phyloP scores from a whole-genome alignment of 2,329 filamentous ascomycete genomes.

The Penicillium griseofulvum region DNA sequence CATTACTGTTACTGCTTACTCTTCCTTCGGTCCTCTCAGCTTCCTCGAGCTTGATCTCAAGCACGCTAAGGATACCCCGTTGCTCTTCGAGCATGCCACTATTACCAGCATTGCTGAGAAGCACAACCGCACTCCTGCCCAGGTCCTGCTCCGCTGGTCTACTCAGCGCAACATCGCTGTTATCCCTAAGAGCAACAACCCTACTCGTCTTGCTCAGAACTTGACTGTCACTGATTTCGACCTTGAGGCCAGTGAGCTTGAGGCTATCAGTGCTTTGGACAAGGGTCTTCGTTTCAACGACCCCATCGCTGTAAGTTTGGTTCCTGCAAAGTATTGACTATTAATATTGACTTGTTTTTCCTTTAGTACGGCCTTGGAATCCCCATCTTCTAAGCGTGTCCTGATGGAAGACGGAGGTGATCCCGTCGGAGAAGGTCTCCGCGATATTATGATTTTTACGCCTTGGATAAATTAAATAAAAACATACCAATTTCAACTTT shows the following conservation, averaged over 20 bases:
- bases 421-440: background rate
- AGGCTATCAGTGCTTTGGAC: constrained; percentile 65
- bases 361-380: constrained; percentile 49
- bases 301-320: constrained; percentile 63
- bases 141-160: constrained; percentile 82
- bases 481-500: background rate
- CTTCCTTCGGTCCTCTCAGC: constrained; percentile 73
- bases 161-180: constrained; percentile 78
- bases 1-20: constrained; percentile 78
- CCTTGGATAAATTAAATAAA: constrained; percentile 8
- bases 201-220: constrained; percentile 38
- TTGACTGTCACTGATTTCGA: constrained; percentile 66
- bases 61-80: constrained; percentile 61
- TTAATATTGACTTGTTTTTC: constrained; percentile 24
- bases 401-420: constrained; percentile 4
- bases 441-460: constrained; percentile 5
- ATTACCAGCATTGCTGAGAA: constrained; percentile 67
- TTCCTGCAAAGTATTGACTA: background rate
- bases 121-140: constrained; percentile 69
- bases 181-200: constrained; percentile 73
- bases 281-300: constrained; percentile 72
- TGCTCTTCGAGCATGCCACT: constrained; percentile 68
- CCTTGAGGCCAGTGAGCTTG: constrained; percentile 63
- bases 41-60: constrained; percentile 76
- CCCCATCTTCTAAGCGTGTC: constrained; percentile 52